Percentiles rank a stretch among this genome's conserved stretches.
Evolutionary conservation across 129 eudicot species (phyloP).

Genomic region (Kitagawia praeruptora): DNA sequence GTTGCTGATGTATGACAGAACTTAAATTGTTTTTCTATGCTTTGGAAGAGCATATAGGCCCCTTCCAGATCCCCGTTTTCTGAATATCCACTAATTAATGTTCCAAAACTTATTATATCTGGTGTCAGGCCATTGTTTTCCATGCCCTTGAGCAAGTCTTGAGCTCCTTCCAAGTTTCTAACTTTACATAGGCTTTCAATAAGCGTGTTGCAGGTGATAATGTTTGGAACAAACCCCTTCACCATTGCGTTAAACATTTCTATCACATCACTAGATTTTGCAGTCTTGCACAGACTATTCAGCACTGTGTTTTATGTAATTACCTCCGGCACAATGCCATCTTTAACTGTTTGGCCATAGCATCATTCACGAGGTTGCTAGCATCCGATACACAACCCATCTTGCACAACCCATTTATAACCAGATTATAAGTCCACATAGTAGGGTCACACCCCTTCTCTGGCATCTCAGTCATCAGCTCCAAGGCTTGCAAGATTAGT

Average conservation of each 20-base stretch:
- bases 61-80: conserved; percentile 55
- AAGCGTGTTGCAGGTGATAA: conserved; percentile 68
- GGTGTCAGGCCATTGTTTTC: conserved; percentile 49
- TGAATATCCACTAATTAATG: conserved; percentile 72
- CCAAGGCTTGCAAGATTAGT: conserved; percentile 58
- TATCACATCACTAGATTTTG: conserved; percentile 47
- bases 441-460: conserved; percentile 56
- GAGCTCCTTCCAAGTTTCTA: conserved; percentile 45
- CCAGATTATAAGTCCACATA: conserved; percentile 73
- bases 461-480: conserved; percentile 65
- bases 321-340: conserved; percentile 56
- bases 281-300: conserved; percentile 77
- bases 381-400: conserved; percentile 85
- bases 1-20: conserved; percentile 57
- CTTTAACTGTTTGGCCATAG: conserved; percentile 60
- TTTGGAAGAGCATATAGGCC: conserved; percentile 58
- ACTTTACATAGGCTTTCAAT: conserved; percentile 79
- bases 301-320: conserved; percentile 75
- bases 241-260: conserved; percentile 66
- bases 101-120: conserved; percentile 63
- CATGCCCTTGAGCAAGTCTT: conserved; percentile 56
- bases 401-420: conserved; percentile 84
- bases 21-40: conserved; percentile 31
- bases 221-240: conserved; percentile 69
- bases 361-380: conserved; percentile 44